Evolutionary conservation across 768 basidiomycete genomes (phyloP), one percentile per base, ranked within the genome.

Genomic region (Leccinum rimulosum): DNA sequence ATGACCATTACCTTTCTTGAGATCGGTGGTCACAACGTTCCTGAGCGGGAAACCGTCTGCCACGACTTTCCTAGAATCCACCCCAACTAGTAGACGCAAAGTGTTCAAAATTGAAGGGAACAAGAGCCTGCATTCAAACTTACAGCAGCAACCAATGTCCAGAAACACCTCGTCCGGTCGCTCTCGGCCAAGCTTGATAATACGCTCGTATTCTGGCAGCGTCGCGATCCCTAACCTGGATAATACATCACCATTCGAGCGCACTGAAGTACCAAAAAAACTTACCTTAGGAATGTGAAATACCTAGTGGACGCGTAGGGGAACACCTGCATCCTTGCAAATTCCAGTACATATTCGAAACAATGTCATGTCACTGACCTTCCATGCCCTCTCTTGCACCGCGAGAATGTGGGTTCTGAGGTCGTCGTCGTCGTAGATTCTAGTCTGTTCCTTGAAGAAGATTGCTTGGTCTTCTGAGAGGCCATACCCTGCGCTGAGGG

Each of bases 71-170:
- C 80, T 70, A 15, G 73, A 66, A 54, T 81, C 80, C 35, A 60
- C 68, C 11, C 70, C 66, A 30, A 72, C 72, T 63, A 38, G 48
- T 40, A 2, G 22, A 33, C 35, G 15, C 11, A 22, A 48, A 12
- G 53, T n/a, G 14, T 28, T 55, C 22, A 50, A 12, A 1, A 7
- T n/a, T 30, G 8, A 28, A 7, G 2, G 48, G 45, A 36, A 51
- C n/a, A 27, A 19, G 27, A 49, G 4, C 19, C 27, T n/a, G n/a
- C n/a, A n/a, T n/a, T n/a, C n/a, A 40, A 17, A 65, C 76, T 58
- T 59, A 81, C 80, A 72, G 61, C 79, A 79, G 59, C 79, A 80
- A 6, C 77, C 81, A 9, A 81, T 66, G 47, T 82, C 81, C 8
- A 82, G 68, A 25, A 80, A 69, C 11, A 82, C 69, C 0, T 75